phyloP scores from a whole-genome alignment of 1,284 basidiomycete species.

The Termitomyces sp. region DNA sequence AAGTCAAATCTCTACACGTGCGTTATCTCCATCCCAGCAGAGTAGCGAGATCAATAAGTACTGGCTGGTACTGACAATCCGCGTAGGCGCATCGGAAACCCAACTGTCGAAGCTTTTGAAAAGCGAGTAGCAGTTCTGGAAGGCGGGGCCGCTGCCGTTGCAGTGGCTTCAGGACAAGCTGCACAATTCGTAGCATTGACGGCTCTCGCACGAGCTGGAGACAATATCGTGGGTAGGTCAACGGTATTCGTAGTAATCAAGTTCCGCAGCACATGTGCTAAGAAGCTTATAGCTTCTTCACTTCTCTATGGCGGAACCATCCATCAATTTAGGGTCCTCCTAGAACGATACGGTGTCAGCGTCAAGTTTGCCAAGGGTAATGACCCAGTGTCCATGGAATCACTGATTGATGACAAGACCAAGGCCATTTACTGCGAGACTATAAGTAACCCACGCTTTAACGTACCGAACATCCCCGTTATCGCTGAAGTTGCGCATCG shows the following conservation, averaged over 20 bases:
- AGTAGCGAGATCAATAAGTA: neutral
- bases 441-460: conserved; percentile 74
- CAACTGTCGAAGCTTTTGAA: conserved; percentile 17
- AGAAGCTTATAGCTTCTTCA: conserved; percentile 4
- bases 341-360: conserved; percentile 12
- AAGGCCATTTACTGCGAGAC: conserved; percentile 69
- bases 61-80: neutral
- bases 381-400: conserved; percentile 49
- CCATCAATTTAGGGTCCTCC: conserved; percentile 13
- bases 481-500: conserved; percentile 67
- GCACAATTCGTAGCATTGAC: conserved; percentile 79
- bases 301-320: conserved; percentile 15
- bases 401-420: conserved; percentile 60
- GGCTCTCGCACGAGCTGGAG: conserved; percentile 61
- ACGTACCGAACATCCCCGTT: conserved; percentile 56
- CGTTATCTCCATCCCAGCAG: neutral
- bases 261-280: neutral
- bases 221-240: conserved; percentile 71
- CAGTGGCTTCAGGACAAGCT: conserved; percentile 74
- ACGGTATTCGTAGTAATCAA: neutral
- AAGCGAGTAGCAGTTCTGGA: conserved; percentile 76
- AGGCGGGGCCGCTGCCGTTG: conserved; percentile 77
- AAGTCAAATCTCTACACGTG: conserved; percentile 13
- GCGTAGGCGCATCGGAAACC: conserved; percentile 15
- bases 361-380: conserved; percentile 17